Base-by-base conservation (phyloP, 768 basidiomycete species). In the Hydnum rufescens region DNA sequence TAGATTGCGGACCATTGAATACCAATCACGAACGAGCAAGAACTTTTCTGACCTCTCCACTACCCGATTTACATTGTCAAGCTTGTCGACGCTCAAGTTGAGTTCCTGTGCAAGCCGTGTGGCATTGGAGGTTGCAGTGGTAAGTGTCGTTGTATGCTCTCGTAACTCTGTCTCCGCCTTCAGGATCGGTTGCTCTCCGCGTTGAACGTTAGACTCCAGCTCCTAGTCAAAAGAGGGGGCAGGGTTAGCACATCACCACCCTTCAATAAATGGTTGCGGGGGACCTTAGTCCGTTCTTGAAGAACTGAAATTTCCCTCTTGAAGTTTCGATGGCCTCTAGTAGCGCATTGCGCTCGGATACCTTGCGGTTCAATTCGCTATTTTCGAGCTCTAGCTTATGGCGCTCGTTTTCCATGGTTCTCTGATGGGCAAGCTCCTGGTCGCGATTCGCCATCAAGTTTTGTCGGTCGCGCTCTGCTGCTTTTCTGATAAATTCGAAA, bases 121-220 rank as follows among this genome's bases (percentile, higher is more conserved):
- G 2, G 76, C 77, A 54, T 73, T 70, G 4, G 61, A 51, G 28
- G 75, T 70, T 57, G 69, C 73, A 3, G 60, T 59, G 54, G 70
- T 72, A 52, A 77, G 57, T 36, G 77, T 77, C 4, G 64, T 64
- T 57, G 80, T 73, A 1, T 63, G 58, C 43, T 67, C 67, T 53
- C 71, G 67, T 54, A 77, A 68, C 48, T 77, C 74, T 43, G 66
- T 67, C 54, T 82, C 76, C 42, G 86, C 69, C 18, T 66, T 66
- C 43, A 77, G 71, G 32, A 85, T 80, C 1, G 82, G 82, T 1
- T 67, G 73, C 57, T 77, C 73, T 18, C 77, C 75, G 51, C 76
- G 74, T 6, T 67, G 60, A 39, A 84, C 75, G 59, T 71, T 75
- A 2, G 57, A 62, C 32, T 86, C 82, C 23, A 80, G 61, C 44